Conservation (phyloP, 805 yeast species). For the Middelhovenomyces tepae region DNA sequence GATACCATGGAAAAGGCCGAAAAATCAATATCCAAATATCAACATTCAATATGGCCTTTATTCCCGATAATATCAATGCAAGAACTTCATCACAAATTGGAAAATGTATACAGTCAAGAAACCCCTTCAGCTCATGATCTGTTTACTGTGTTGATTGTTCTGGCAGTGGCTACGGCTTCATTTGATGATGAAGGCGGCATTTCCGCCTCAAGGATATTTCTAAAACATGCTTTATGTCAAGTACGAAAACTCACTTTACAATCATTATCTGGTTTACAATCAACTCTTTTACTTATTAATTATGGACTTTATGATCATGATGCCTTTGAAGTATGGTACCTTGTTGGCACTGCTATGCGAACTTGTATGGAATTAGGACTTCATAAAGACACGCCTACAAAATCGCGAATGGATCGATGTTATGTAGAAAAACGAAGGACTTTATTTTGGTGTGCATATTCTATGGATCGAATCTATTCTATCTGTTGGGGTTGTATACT, state of each 20-base stretch:
- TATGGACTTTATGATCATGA: slow-evolving; percentile 6
- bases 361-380: slow-evolving; percentile 11
- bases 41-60: slow-evolving; percentile 6
- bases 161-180: slow-evolving; percentile 6
- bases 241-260: slow-evolving; percentile 3
- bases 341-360: slow-evolving; percentile 8
- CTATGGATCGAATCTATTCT: slow-evolving; percentile 9
- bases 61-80: slow-evolving; percentile 5
- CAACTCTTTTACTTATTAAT: slow-evolving; percentile 5
- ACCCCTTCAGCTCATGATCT: slow-evolving; percentile 4
- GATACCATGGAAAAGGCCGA: neutral
- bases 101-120: slow-evolving; percentile 2
- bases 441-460: slow-evolving; percentile 10
- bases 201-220: neutral
- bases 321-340: slow-evolving; percentile 7
- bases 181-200: slow-evolving; percentile 1
- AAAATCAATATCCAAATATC: slow-evolving; percentile 4
- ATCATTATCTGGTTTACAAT: slow-evolving; percentile 6
- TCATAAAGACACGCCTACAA: slow-evolving; percentile 8
- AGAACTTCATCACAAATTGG: slow-evolving; percentile 3
- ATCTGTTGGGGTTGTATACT: slow-evolving; percentile 6
- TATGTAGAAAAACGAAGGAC: slow-evolving; percentile 5
- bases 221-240: slow-evolving; percentile 3
- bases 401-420: neutral
- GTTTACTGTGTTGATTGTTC: slow-evolving; percentile 8